phyloP scores from a whole-genome alignment of 176 grass and related monocot species.

The Thalia dealbata region DNA sequence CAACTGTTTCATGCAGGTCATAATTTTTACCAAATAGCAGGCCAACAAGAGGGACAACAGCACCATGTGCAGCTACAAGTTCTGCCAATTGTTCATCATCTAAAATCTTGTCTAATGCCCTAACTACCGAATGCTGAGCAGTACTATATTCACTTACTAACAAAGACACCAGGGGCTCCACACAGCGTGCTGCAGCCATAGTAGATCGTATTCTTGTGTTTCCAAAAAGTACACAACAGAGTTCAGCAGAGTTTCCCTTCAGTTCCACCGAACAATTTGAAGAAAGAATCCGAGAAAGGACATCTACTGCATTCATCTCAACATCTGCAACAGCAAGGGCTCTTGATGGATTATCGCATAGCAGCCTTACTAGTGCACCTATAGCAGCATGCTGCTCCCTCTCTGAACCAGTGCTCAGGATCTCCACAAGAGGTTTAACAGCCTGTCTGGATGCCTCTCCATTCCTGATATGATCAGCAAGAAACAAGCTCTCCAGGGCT shows the following conservation, averaged over 20 bases:
- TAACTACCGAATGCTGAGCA: constrained; percentile 91
- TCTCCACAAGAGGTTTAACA: constrained; percentile 96
- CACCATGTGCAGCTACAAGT: constrained; percentile 86
- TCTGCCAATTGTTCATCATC: constrained; percentile 97
- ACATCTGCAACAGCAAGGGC: constrained; percentile 97
- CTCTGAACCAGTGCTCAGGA: constrained; percentile 93
- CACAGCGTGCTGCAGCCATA: constrained; percentile 85
- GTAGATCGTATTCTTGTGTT: constrained; percentile 98
- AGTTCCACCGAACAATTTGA: constrained; percentile 83
- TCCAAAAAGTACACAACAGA: constrained; percentile 90
- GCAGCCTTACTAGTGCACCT: constrained; percentile 83
- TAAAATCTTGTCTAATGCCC: constrained; percentile 88
- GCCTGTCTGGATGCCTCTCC: constrained; percentile 82
- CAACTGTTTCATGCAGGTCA: constrained; percentile 80
- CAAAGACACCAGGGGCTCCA: constrained; percentile 86
- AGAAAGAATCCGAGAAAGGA: constrained; percentile 83
- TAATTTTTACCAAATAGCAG: constrained; percentile 97
- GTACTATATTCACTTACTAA: constrained; percentile 75
- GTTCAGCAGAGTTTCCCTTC: constrained; percentile 90
- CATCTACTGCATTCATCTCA: constrained; percentile 99
- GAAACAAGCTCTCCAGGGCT: constrained; percentile 93
- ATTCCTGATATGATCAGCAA: constrained; percentile 93
- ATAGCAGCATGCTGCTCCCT: constrained; percentile 99
- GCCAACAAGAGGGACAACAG: constrained; percentile 85
- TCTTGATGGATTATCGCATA: constrained; percentile 90